Conservation (phyloP, 495 filamentous ascomycete genomes). For the Cladorrhinum samala region DNA sequence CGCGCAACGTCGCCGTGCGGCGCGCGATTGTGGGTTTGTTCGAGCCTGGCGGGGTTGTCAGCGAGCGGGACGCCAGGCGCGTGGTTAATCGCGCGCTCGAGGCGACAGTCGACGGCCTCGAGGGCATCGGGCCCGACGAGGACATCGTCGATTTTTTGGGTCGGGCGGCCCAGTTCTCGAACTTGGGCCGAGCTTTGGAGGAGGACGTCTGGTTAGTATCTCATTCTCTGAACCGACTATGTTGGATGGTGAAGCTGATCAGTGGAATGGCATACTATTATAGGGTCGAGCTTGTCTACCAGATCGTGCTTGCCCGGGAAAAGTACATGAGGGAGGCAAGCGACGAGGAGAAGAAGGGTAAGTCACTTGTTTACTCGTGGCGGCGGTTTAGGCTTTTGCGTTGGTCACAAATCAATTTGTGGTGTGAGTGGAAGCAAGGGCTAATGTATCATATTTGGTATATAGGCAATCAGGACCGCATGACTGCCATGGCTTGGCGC, state of each 20-base stretch:
- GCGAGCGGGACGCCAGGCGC: too few species aligned
- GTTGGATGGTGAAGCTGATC: not conserved
- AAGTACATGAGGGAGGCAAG: not conserved
- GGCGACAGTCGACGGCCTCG: not conserved
- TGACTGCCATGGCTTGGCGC: not conserved
- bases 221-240: not conserved
- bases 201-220: constrained; percentile 2
- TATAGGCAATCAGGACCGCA: not conserved
- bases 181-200: not conserved
- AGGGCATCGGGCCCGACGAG: constrained; percentile 2
- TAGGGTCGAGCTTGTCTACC: constrained; percentile 1
- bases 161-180: not conserved
- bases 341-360: not conserved
- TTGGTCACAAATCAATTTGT: not conserved
- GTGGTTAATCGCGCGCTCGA: not conserved
- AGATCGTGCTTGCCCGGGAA: not conserved
- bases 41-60: too few species aligned
- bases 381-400: not conserved
- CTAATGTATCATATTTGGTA: not conserved
- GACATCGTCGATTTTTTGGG: not conserved
- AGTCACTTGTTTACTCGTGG: too few species aligned
- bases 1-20: not conserved
- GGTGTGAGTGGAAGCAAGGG: not conserved
- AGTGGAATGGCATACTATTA: not conserved
- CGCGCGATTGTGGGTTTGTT: too few species aligned